Conservation (phyloP, 2,329 filamentous ascomycete species). For the Xylariaceae sp. region DNA sequence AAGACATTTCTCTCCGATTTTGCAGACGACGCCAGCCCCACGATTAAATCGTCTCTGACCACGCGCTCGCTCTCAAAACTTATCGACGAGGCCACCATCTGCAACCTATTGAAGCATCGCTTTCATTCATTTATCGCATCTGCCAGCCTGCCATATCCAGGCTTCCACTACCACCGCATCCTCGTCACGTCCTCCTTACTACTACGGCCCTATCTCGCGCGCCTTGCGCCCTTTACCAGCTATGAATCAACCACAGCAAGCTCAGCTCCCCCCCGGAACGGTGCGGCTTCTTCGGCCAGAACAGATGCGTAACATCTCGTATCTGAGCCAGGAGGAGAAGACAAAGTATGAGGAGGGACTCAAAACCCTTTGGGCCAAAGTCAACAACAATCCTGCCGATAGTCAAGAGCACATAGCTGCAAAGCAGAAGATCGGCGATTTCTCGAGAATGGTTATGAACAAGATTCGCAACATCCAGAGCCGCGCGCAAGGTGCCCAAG, state of each 20-base stretch:
- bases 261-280: slow-evolving; percentile 11
- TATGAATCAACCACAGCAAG: slow-evolving; percentile 19
- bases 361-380: slow-evolving; percentile 44
- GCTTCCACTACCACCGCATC: too few species aligned
- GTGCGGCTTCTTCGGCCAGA: slow-evolving; percentile 37
- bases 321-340: slow-evolving; percentile 52
- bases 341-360: slow-evolving; percentile 56
- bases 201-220: too few species aligned
- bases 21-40: too few species aligned
- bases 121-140: too few species aligned
- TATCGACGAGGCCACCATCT: too few species aligned
- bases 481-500: slow-evolving; percentile 14
- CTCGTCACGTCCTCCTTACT: too few species aligned
- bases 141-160: too few species aligned
- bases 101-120: too few species aligned
- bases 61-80: too few species aligned
- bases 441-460: slow-evolving; percentile 51
- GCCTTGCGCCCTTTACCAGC: too few species aligned
- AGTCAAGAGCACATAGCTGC: slow-evolving; percentile 47
- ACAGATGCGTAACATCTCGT: slow-evolving; percentile 46
- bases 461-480: slow-evolving; percentile 41
- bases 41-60: too few species aligned
- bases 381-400: slow-evolving; percentile 43
- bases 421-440: slow-evolving; percentile 55
- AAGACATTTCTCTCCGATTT: too few species aligned